phyloP scores from a whole-genome alignment of 176 grass and related monocot genomes.

The Rhipidocladum racemiflorum region DNA sequence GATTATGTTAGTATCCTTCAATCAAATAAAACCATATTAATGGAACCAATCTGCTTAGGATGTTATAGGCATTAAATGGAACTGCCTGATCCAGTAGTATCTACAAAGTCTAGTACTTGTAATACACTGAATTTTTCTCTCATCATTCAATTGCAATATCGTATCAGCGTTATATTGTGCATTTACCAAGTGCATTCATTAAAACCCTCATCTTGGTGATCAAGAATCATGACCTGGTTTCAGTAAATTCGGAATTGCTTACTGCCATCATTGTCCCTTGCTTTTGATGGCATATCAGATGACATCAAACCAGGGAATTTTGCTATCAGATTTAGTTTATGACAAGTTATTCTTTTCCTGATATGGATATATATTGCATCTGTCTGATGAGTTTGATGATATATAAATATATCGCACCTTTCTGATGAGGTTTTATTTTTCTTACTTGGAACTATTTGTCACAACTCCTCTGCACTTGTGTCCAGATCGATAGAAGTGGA shows the following conservation, averaged over 20 bases:
- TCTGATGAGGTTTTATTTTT: neutral
- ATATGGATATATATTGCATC: neutral
- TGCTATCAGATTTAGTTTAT: neutral
- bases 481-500: conserved; percentile 90
- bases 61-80: conserved; percentile 6
- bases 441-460: neutral
- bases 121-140: neutral
- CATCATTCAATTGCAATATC: neutral
- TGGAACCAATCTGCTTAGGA: neutral
- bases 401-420: neutral
- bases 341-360: conserved; percentile 19
- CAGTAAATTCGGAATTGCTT: neutral
- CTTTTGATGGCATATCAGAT: neutral
- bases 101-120: neutral
- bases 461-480: neutral
- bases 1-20: neutral
- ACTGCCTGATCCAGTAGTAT: neutral
- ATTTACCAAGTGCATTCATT: neutral
- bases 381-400: conserved; percentile 1
- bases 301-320: neutral
- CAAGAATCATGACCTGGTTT: conserved; percentile 24
- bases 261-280: neutral
- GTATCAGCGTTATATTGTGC: neutral
- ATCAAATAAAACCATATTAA: neutral
- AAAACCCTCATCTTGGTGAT: neutral